These are phyloP conservation scores for Marsdenia floribunda DNA, from an alignment of 257 asterid genomes.

Conservation along the genomic window DNA sequence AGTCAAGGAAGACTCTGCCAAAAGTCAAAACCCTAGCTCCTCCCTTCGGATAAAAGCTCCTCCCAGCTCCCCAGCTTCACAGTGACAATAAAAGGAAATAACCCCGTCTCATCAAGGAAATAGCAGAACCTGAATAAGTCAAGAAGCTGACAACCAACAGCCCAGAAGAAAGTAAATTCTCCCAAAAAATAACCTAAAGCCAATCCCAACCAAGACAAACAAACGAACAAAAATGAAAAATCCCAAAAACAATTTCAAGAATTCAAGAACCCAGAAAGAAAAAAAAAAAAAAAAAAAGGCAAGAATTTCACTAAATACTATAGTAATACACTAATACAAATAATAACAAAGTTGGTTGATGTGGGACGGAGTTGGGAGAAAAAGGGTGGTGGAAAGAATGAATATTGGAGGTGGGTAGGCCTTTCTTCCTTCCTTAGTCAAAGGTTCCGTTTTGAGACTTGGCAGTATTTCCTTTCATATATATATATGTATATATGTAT, in stretches of 20 bases:
- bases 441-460: constrained; percentile 21
- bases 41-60: neutral
- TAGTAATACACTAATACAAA: too few species aligned
- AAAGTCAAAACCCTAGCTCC: constrained; percentile 19
- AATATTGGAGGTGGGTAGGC: neutral
- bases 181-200: neutral
- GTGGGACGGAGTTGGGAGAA: neutral
- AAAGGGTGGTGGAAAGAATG: neutral
- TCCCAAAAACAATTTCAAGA: neutral
- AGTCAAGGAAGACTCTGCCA: neutral
- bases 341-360: neutral
- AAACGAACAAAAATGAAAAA: neutral
- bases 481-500: too few species aligned
- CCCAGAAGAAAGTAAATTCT: neutral
- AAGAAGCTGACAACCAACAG: neutral
- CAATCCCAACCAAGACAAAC: neutral
- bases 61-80: neutral
- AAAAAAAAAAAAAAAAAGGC: neutral
- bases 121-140: neutral
- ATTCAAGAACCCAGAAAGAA: constrained; percentile 3
- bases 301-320: neutral
- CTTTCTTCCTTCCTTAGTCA: constrained; percentile 16
- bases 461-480: neutral
- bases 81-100: neutral
- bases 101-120: neutral